Percentiles rank a stretch among this genome's conserved stretches.
These are phyloP conservation scores for Pedinophyceae sp. DNA, from an alignment of 139 green algal genomes.

Conservation along the genomic window DNA sequence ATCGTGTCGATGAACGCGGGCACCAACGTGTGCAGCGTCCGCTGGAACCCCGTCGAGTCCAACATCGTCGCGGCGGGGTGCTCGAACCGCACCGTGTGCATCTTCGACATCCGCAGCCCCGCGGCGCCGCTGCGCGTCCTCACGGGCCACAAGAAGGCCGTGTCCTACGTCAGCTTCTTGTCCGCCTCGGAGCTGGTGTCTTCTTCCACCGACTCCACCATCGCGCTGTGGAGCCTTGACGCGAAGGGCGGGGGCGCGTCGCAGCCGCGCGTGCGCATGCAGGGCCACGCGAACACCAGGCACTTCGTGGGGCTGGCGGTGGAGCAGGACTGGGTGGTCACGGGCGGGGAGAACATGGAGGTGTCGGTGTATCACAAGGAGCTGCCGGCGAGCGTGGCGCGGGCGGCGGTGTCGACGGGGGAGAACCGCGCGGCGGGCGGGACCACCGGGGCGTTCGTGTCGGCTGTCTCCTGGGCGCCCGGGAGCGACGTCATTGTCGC, in stretches of 20 bases:
- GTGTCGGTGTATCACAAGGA: constrained; percentile 2
- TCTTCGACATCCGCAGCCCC: neutral
- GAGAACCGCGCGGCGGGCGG: too few relatives aligned
- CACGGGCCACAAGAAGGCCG: constrained; percentile 1
- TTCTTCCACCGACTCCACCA: neutral
- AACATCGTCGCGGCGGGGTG: neutral
- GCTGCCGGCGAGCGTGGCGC: too few relatives aligned
- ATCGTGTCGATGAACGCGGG: neutral
- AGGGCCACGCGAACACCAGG: neutral
- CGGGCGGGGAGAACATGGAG: neutral
- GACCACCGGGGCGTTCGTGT: too few relatives aligned
- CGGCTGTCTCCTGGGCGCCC: too few relatives aligned
- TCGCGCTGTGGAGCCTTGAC: neutral
- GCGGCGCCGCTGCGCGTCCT: neutral
- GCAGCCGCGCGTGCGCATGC: too few relatives aligned
- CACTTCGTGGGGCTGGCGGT: constrained; percentile 1
- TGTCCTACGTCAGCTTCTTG: neutral
- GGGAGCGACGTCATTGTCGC: too few relatives aligned
- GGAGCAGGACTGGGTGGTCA: neutral
- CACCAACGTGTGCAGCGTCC: neutral
- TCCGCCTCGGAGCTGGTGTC: neutral
- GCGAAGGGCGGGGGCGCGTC: neutral
- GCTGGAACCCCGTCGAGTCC: neutral
- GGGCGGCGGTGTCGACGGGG: too few relatives aligned
- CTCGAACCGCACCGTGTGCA: neutral